Base-by-base conservation (phyloP, 768 basidiomycete genomes). In the Cyclocybe cylindracea region DNA sequence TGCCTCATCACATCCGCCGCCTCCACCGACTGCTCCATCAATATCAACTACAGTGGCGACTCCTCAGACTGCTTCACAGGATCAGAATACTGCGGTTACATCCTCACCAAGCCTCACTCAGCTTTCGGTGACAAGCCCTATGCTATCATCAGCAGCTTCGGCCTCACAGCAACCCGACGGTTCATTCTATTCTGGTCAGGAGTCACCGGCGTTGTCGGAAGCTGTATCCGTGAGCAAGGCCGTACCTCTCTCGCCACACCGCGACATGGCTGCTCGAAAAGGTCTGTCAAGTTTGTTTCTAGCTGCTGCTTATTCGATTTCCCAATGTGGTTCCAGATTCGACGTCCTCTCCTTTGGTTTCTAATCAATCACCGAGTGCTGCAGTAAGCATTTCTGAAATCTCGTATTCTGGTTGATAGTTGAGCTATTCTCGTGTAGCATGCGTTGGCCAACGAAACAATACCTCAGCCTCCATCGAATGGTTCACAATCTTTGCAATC, bases 41-140 rank as follows among this genome's bases (percentile, higher is more conserved):
- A 61, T 66, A 55, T 57, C 69, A 36, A 61, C 75, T 8, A 62
- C 72, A 46, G 63, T 76, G 43, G 64, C 77, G 8, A 66, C 58
- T 33, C 72, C 42, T 37, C 66, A 57, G 40, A 38, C 73, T 36
- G 49, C 68, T 41, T 55, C 71, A 35, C 63, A 72, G 39, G 75
- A 76, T 48, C 75, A 78, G 10, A 67, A 72, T 42, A 72, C 78
- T 32, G 72, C 75, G 32, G 64, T 73, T 32, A 70, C 83, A 10
- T 83, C 88, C 0, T 91, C 91, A 7, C 90, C 91, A 29, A 93
- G 90, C 64, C 71, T 92, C 48, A 92, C 91, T n/a, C 89, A 92
- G 68, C 86, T 83, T 36, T 91, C 91, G 5, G 76, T 87, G 44
- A 87, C 88, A 50, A 93, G 90, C 57, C 90, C 90, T 0, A 85